These are phyloP conservation scores for Discostella stelligera DNA, from an alignment of 352 stramenopile species.

Conservation along the genomic window DNA sequence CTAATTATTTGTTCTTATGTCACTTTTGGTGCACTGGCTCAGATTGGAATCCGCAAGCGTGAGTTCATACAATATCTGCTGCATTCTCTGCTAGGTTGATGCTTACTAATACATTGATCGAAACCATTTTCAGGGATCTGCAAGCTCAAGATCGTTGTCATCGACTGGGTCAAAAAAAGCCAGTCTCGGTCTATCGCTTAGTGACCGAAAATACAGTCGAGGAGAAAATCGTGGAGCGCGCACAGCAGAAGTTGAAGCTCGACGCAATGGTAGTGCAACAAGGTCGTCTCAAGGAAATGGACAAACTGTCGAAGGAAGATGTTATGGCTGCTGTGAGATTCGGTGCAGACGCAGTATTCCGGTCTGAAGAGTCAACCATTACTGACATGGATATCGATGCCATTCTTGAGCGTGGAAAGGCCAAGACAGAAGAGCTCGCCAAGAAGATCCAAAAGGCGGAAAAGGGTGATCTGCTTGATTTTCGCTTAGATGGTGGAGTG, in stretches of 20 bases:
- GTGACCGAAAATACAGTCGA: slow-evolving; percentile 99
- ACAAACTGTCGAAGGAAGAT: slow-evolving; percentile 92
- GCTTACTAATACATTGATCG: slow-evolving; percentile 4
- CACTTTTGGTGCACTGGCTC: too few relatives aligned
- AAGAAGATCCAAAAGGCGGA: slow-evolving; percentile 84
- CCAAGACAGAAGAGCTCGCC: slow-evolving; percentile 80
- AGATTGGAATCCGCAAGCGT: slow-evolving; percentile 96
- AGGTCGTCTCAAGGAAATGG: slow-evolving; percentile 86
- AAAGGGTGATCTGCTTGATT: slow-evolving; percentile 87
- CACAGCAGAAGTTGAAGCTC: slow-evolving; percentile 90
- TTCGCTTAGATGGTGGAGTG: slow-evolving; percentile 89
- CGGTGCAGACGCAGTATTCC: slow-evolving; percentile 96
- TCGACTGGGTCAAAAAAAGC: slow-evolving; percentile 98
- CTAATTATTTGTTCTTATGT: too few relatives aligned
- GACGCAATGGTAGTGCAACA: slow-evolving; percentile 90
- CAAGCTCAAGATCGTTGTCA: slow-evolving; percentile 99
- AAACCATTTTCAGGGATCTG: slow-evolving; percentile 82
- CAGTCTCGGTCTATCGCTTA: slow-evolving; percentile 97
- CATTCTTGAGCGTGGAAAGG: slow-evolving; percentile 88
- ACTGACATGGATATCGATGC: slow-evolving; percentile 98
- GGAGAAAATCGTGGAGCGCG: slow-evolving; percentile 91
- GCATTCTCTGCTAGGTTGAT: not conserved
- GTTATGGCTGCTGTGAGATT: slow-evolving; percentile 98
- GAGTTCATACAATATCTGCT: too few relatives aligned
- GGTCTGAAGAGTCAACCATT: slow-evolving; percentile 93